Evolutionary conservation across 805 yeast genomes (phyloP).

Genomic region (Candida michaelii): DNA sequence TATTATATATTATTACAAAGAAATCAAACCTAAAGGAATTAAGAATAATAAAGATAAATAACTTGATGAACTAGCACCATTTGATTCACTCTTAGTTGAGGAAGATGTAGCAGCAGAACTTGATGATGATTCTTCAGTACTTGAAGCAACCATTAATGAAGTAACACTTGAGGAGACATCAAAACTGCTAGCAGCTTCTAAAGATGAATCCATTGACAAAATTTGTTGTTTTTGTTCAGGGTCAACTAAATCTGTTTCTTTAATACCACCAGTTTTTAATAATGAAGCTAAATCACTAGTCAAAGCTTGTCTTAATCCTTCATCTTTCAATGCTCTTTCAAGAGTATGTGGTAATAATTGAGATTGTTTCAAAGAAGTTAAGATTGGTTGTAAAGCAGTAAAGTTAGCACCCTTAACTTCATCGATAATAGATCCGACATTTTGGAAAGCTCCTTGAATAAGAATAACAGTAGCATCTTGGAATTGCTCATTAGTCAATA

Average conservation of each 20-base stretch:
- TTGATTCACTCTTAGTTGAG: constrained; percentile 3
- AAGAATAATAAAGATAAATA: background rate
- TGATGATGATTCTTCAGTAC: background rate
- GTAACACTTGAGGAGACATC: background rate
- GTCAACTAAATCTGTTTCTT: constrained; percentile 15
- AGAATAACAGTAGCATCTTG: constrained; percentile 24
- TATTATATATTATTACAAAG: constrained; percentile 1
- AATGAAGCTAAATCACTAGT: constrained; percentile 21
- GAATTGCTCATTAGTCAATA: constrained; percentile 25
- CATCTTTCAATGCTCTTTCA: constrained; percentile 23
- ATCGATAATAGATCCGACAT: constrained; percentile 18
- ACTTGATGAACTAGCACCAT: constrained; percentile 1
- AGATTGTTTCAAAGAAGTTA: constrained; percentile 22
- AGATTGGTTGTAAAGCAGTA: constrained; percentile 20
- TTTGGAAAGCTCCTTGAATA: constrained; percentile 22
- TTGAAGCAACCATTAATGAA: constrained; percentile 8
- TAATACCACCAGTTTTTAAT: constrained; percentile 18
- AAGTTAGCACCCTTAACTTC: constrained; percentile 18
- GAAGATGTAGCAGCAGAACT: constrained; percentile 8
- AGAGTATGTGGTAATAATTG: constrained; percentile 25
- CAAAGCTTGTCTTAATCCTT: constrained; percentile 22
- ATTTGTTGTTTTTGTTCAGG: constrained; percentile 9
- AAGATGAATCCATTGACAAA: constrained; percentile 10
- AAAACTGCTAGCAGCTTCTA: constrained; percentile 5
- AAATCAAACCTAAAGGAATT: constrained; percentile 4